Conservation (phyloP, 2,329 filamentous ascomycete genomes). For the Passalora sequoiae region DNA sequence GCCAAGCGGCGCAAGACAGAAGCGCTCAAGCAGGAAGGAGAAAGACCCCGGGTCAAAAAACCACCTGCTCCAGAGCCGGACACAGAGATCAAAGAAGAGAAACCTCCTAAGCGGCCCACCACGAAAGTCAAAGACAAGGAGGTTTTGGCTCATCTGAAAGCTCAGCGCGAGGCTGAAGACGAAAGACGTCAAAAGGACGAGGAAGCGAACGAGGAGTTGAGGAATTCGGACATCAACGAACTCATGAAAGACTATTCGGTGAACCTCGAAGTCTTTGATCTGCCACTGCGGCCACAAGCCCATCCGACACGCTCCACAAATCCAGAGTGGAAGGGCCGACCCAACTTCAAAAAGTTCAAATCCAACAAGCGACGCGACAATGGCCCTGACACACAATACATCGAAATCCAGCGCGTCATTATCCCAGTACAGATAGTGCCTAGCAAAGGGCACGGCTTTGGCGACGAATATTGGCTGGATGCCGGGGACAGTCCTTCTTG, state of each 20-base stretch:
- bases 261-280: slow-evolving; percentile 60
- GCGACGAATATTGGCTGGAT: slow-evolving; percentile 71
- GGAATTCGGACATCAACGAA: slow-evolving; percentile 68
- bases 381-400: slow-evolving; percentile 15
- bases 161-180: slow-evolving; percentile 49
- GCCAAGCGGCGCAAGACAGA: slow-evolving; percentile 73
- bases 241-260: slow-evolving; percentile 38
- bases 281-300: slow-evolving; percentile 42
- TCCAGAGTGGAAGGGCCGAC: slow-evolving; percentile 83
- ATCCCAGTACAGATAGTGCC: slow-evolving; percentile 67
- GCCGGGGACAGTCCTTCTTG: background rate
- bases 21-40: slow-evolving; percentile 41
- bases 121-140: slow-evolving; percentile 57
- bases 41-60: slow-evolving; percentile 13
- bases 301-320: slow-evolving; percentile 36
- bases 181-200: slow-evolving; percentile 59
- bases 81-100: slow-evolving; percentile 1
- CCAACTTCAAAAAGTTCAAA: slow-evolving; percentile 90
- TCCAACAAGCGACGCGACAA: slow-evolving; percentile 41
- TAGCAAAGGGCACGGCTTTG: slow-evolving; percentile 66
- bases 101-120: slow-evolving; percentile 10
- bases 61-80: slow-evolving; percentile 13
- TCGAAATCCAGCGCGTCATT: slow-evolving; percentile 55
- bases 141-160: slow-evolving; percentile 59
- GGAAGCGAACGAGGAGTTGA: slow-evolving; percentile 65